Base-by-base conservation (phyloP, 2,329 filamentous ascomycete genomes). In the Blastomyces silverae region DNA sequence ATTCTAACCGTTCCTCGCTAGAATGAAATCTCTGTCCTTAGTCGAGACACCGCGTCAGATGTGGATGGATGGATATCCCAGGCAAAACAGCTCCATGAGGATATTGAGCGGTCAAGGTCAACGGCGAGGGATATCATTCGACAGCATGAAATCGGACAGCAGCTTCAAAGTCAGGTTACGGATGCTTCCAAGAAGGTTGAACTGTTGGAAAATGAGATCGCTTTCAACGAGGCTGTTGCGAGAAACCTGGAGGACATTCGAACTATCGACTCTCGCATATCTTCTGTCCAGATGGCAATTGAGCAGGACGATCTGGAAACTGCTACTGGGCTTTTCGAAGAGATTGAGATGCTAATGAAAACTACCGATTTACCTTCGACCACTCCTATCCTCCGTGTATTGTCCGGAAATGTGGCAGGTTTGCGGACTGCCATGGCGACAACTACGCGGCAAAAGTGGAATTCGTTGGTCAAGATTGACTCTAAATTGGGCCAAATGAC, bases 61-160 rank as follows among this genome's bases (percentile, higher is more conserved):
- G 89, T 96, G 61, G 89, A 91, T 73, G 85, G 87, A 62, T 97
- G 93, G 93, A 90, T 95, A 64, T 79, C 83, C 62, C 91, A 94
- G 75, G 91, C 92, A 59, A 91, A 91, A 76, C 86, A 88, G 62
- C 84, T 97, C 8, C 91, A 96, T 75, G 85, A 88, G 67, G 93
- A 97, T 73, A 93, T 97, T 69, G 86, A 90, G 71, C 85, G 86
- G 58, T 93, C 91, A 31, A 88, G 91, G 71, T 83, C 85, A 20
- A 87, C 92, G 46, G 92, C 93, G 28, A 87, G 87, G 71, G 87
- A 92, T 65, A 95, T 97, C 65, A 84, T 93, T 5, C 84, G 87
- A 56, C 85, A 91, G 71, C 88, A 92, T 62, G 89, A 93, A 72
- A 85, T 82, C 37, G 86, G 88, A 15, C 85, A 86, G 66, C 79